A percentile compares a stretch with the other conserved stretches of the same genome.
Evolutionary conservation across 2,329 filamentous ascomycete genomes (phyloP).

Genomic region (Colletotrichum navitas): DNA sequence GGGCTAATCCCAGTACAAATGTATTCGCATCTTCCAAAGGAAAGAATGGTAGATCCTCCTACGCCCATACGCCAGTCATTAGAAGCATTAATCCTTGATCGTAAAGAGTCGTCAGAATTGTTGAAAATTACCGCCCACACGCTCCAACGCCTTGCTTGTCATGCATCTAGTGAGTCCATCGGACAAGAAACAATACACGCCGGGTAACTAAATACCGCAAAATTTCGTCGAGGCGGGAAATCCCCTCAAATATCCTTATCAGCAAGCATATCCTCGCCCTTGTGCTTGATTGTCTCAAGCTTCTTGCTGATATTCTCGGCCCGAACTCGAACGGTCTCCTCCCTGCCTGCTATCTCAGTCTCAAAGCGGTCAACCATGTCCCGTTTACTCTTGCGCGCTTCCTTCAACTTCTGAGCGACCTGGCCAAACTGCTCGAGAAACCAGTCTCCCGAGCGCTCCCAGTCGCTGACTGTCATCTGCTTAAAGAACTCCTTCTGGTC

Average conservation of each 20-base stretch:
- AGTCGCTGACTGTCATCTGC: slow-evolving; percentile 66
- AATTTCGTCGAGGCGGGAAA: neutral
- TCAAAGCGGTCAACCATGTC: slow-evolving; percentile 65
- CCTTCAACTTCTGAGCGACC: slow-evolving; percentile 62
- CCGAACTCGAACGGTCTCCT: slow-evolving; percentile 66
- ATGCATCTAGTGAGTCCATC: neutral
- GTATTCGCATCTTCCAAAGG: neutral
- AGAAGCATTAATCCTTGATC: slow-evolving; percentile 35
- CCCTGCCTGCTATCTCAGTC: slow-evolving; percentile 65
- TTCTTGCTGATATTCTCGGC: slow-evolving; percentile 68
- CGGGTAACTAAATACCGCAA: neutral
- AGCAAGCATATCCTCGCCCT: slow-evolving; percentile 68
- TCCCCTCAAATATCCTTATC: slow-evolving; percentile 52
- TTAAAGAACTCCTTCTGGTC: slow-evolving; percentile 66
- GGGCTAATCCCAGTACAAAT: neutral
- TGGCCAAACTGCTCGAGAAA: slow-evolving; percentile 67
- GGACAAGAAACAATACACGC: neutral
- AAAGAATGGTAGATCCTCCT: neutral
- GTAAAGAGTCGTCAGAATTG: slow-evolving; percentile 37
- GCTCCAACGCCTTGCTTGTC: slow-evolving; percentile 5
- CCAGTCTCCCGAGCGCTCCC: slow-evolving; percentile 72
- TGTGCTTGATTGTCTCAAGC: slow-evolving; percentile 66
- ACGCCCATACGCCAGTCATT: slow-evolving; percentile 12
- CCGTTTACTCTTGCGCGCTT: slow-evolving; percentile 64
- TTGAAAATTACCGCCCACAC: slow-evolving; percentile 28